Evolutionary conservation across 345 rosid genomes (phyloP).

Genomic region (rapeseed (Brassica napus)): DNA sequence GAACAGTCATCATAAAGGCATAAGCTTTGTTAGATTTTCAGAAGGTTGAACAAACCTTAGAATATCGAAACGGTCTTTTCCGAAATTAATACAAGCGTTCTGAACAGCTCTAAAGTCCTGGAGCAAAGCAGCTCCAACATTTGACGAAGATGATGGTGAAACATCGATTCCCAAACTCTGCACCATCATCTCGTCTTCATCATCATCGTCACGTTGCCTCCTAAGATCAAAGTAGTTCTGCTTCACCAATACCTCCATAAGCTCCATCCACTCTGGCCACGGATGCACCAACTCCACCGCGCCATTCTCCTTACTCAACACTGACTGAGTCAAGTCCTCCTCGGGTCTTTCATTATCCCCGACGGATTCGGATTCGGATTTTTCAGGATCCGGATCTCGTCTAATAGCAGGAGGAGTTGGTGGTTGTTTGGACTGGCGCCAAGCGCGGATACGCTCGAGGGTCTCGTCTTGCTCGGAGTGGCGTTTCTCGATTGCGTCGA

Average conservation of each 20-base stretch:
- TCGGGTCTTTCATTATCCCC: background rate
- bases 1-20: too few relatives aligned
- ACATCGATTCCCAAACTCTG: slow-evolving; percentile 58
- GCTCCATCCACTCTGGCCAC: slow-evolving; percentile 98
- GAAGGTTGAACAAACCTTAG: slow-evolving; percentile 70
- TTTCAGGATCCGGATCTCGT: slow-evolving; percentile 15
- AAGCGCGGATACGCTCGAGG: slow-evolving; percentile 81
- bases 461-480: slow-evolving; percentile 63
- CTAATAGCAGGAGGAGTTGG: background rate
- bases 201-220: slow-evolving; percentile 53
- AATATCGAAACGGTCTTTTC: slow-evolving; percentile 95
- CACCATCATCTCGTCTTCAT: slow-evolving; percentile 59
- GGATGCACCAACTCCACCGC: slow-evolving; percentile 81
- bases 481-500: slow-evolving; percentile 76
- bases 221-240: slow-evolving; percentile 92
- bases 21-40: too few relatives aligned
- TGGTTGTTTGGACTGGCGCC: slow-evolving; percentile 79
- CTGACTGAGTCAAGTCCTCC: slow-evolving; percentile 14
- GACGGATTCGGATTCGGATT: background rate
- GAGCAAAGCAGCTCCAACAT: slow-evolving; percentile 53
- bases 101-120: slow-evolving; percentile 77
- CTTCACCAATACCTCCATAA: slow-evolving; percentile 80
- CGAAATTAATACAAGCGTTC: slow-evolving; percentile 82
- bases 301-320: slow-evolving; percentile 35
- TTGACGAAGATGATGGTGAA: background rate